phyloP scores from a whole-genome alignment of 2,329 filamentous ascomycete genomes.

The Lasiodiplodia gonubiensis region DNA sequence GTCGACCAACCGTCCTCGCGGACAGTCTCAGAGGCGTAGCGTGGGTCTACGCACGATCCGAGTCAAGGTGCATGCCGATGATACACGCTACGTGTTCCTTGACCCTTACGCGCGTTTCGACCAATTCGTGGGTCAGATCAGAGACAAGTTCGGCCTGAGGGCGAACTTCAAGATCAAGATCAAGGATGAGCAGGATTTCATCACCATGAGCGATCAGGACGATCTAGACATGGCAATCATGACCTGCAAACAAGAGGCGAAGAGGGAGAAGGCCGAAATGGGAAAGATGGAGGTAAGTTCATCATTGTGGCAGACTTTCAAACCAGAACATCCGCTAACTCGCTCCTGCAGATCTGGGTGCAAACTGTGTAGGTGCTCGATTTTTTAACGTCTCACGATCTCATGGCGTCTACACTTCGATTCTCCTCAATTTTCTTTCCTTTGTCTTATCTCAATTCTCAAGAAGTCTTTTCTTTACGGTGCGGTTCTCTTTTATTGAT shows the following conservation, averaged over 20 bases:
- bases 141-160: constrained; percentile 82
- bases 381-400: constrained; percentile 25
- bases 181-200: constrained; percentile 91
- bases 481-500: constrained; percentile 26
- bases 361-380: constrained; percentile 27
- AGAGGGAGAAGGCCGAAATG: constrained; percentile 77
- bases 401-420: constrained; percentile 23
- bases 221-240: constrained; percentile 88
- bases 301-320: background rate
- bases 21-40: constrained; percentile 19
- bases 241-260: constrained; percentile 69
- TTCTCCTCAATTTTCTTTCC: constrained; percentile 15
- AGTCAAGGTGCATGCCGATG: constrained; percentile 85
- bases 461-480: constrained; percentile 8
- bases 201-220: constrained; percentile 95
- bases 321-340: background rate
- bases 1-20: constrained; percentile 34
- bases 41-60: constrained; percentile 74
- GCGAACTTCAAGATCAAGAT: constrained; percentile 87
- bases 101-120: constrained; percentile 72
- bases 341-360: constrained; percentile 15
- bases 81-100: constrained; percentile 93
- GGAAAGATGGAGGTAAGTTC: constrained; percentile 90
- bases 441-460: constrained; percentile 19
- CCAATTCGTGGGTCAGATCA: constrained; percentile 78